Base-by-base conservation (phyloP, 2,329 filamentous ascomycete genomes). In the Fusarium irregulare region DNA sequence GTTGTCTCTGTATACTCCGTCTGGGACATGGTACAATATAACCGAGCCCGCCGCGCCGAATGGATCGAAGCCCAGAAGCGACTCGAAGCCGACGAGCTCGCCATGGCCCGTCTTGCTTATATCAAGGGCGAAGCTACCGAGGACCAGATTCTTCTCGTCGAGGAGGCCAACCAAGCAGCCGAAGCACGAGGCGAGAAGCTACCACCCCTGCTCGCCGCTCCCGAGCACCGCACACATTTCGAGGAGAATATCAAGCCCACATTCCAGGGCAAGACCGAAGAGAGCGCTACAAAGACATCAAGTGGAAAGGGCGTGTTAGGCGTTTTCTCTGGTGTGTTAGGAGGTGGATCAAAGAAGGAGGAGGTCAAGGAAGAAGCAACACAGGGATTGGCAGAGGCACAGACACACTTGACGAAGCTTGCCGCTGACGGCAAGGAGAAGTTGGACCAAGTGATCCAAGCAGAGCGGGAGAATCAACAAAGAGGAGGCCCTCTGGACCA, bases 21-120 rank as follows among this genome's bases (percentile, higher is more conserved):
- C 20, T 85, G 83, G 80, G 87, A 89, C 78, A 89, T 89, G 87
- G 81, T 89, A 64, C 81, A 83, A 56, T 86, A 87, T 78, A 89
- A 89, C 82, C 85, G 85, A 73, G 84, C 86, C 79, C 86, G 87
- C 73, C 87, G 86, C 75, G 80, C 79, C 75, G 87, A 89, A 77
- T 89, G 88, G 81, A 75, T 86, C 73, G 84, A 86, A 62, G 81
- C 86, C 57, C 86, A 88, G 75, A 83, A 83, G 77, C 80, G 83
- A 65, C 80, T 88, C 75, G 83, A 84, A 54, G 83, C 82, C 73
- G 86, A 88, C 79, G 82, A 83, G 68, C 84, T 89, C 59, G 83
- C 86, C 68, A 83, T 83, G 66, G 87, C 87, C 53, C 87, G 87
- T 30, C 80, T 89, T 20, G 87, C 87, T 64, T 89, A 88, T 80